A percentile compares a stretch with the other conserved stretches of the same genome.
These are phyloP conservation scores for Sisymbrium irio DNA, from an alignment of 345 rosid species.

Conservation along the genomic window DNA sequence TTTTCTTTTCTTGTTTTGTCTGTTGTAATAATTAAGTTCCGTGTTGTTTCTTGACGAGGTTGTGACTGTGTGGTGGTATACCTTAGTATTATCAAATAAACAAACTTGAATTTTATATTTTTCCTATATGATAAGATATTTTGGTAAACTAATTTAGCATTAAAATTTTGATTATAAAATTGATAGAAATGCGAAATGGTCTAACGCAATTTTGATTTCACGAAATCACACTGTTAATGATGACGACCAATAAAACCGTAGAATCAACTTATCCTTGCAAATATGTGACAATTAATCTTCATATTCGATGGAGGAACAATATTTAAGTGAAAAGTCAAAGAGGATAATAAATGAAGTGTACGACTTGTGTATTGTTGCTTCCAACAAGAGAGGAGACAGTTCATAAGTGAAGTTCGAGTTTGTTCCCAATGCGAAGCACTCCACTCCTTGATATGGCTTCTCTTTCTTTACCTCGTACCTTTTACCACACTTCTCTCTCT, in stretches of 20 bases:
- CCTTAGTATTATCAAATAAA: not conserved
- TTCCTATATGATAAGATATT: not conserved
- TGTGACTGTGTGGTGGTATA: not conserved
- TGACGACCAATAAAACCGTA: no score
- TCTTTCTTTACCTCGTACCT: constrained; percentile 36
- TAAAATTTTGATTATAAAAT: no score
- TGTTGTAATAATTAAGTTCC: not conserved
- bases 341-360: constrained; percentile 30
- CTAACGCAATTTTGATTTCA: no score
- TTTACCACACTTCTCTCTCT: constrained; percentile 16
- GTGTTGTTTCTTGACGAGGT: not conserved
- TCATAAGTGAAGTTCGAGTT: constrained; percentile 18
- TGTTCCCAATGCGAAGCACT: constrained; percentile 36
- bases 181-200: no score
- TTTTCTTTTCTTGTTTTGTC: not conserved
- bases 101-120: not conserved
- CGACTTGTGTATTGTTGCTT: constrained; percentile 25
- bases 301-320: not conserved
- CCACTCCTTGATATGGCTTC: constrained; percentile 37
- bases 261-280: not conserved
- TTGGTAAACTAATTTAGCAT: no score
- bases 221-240: no score
- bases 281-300: not conserved
- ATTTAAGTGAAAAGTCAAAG: constrained; percentile 28
- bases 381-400: constrained; percentile 28